phyloP scores from a whole-genome alignment of 352 stramenopile genomes.

The Pythium volutum region DNA sequence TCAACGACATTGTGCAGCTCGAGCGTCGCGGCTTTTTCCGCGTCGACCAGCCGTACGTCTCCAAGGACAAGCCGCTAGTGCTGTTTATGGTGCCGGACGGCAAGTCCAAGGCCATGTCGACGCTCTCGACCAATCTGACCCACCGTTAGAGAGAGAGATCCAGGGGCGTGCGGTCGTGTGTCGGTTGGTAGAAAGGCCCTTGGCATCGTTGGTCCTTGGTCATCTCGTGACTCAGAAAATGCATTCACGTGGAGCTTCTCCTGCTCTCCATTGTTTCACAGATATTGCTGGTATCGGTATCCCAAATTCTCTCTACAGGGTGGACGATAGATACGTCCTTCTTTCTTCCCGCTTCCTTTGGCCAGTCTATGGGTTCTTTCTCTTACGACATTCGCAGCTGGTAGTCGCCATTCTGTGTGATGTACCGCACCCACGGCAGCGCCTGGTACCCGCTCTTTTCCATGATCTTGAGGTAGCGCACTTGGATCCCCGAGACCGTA shows the following conservation, averaged over 20 bases:
- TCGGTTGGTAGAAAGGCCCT: neutral
- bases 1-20: conserved; percentile 97
- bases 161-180: too few relatives aligned
- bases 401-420: conserved; percentile 99
- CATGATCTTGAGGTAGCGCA: conserved; percentile 99
- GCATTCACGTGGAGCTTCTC: neutral
- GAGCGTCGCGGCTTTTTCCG: conserved; percentile 98
- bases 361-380: conserved; percentile 7
- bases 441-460: conserved; percentile 99
- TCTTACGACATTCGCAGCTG: conserved; percentile 98
- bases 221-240: neutral
- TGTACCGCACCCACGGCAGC: conserved; percentile 99
- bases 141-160: conserved; percentile 48
- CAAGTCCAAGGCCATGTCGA: conserved; percentile 90
- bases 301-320: neutral
- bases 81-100: conserved; percentile 99
- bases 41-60: conserved; percentile 81
- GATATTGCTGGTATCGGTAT: neutral
- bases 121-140: conserved; percentile 82
- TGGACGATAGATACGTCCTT: too few relatives aligned
- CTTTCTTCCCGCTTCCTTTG: too few relatives aligned
- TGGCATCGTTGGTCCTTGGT: neutral
- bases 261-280: neutral
- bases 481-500: conserved; percentile 96
- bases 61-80: conserved; percentile 88